Evolutionary conservation across 306 rosid genomes (phyloP).

Genomic region (Argentina anserina): DNA sequence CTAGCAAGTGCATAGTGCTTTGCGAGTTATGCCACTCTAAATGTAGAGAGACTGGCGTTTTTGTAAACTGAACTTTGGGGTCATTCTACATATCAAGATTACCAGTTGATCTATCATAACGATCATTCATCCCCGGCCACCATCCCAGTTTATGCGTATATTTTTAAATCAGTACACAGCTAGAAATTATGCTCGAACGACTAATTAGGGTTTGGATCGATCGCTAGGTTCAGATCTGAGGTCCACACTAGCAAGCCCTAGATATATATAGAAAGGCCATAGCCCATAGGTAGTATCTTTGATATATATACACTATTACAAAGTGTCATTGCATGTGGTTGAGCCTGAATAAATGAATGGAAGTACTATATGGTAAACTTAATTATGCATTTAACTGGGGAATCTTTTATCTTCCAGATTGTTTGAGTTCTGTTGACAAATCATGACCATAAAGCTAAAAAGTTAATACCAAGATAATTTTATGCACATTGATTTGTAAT

Average conservation of each 20-base stretch:
- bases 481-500: too few relatives aligned
- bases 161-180: neutral
- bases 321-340: neutral
- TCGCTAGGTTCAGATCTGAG: neutral
- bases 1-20: neutral
- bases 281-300: neutral
- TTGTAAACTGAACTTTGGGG: neutral
- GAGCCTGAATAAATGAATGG: neutral
- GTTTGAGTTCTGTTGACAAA: neutral
- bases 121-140: neutral
- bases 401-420: neutral
- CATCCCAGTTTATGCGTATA: too few relatives aligned
- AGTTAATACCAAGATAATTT: too few relatives aligned
- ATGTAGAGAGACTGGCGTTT: neutral
- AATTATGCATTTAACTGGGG: neutral
- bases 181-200: neutral
- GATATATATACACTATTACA: neutral
- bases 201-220: neutral
- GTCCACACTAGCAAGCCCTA: neutral
- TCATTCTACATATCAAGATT: neutral
- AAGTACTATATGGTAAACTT: neutral
- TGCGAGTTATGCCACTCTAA: neutral
- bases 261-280: neutral
- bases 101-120: neutral
- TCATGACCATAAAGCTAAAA: too few relatives aligned